Evolutionary conservation across 306 rosid genomes (phyloP).

Genomic region (Cucurbita pepo): DNA sequence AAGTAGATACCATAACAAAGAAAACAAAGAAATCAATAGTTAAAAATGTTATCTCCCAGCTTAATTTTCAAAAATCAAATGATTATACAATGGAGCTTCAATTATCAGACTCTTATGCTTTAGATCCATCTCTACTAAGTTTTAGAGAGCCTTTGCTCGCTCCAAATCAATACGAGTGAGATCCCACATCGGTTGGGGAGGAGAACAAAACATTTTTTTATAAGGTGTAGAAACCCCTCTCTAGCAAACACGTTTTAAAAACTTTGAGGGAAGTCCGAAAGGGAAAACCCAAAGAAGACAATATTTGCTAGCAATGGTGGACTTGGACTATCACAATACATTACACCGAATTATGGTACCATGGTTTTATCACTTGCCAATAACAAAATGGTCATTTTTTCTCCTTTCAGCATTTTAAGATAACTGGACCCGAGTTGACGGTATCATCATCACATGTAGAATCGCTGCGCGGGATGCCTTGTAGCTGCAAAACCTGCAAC

Average conservation of each 20-base stretch:
- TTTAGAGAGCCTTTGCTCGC: not conserved
- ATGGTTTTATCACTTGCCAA: not conserved
- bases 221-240: too few species aligned
- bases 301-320: too few species aligned
- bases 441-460: conserved; percentile 67
- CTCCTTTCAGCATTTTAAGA: conserved; percentile 65
- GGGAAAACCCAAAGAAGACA: too few species aligned
- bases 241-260: too few species aligned
- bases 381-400: not conserved
- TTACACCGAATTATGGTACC: not conserved
- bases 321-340: too few species aligned
- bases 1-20: not conserved
- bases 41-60: not conserved
- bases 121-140: not conserved
- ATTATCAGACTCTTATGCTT: not conserved
- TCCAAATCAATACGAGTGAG: not conserved
- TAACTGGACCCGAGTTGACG: conserved; percentile 48
- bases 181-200: too few species aligned
- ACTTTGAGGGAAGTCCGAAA: too few species aligned
- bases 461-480: conserved; percentile 71
- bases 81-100: not conserved
- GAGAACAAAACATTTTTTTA: too few species aligned
- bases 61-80: not conserved
- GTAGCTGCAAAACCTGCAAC: conserved; percentile 19
- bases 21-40: not conserved